A percentile compares a stretch with the other conserved stretches of the same genome.
These are phyloP conservation scores for Alternaria ventricosa DNA, from an alignment of 2,329 filamentous ascomycete genomes.

Conservation along the genomic window DNA sequence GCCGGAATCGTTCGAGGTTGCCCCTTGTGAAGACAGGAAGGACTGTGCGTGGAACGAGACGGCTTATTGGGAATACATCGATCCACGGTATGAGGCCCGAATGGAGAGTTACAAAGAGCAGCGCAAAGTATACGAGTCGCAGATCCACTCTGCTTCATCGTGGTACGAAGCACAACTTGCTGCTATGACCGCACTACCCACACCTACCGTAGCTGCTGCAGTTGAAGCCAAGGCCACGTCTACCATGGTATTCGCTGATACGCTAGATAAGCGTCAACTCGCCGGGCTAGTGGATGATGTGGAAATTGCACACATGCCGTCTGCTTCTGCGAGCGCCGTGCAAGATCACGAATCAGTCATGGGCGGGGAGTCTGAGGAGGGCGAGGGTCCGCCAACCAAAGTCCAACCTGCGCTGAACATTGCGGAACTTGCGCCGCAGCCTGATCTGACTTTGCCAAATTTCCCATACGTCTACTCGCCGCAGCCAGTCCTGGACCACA, in stretches of 20 bases:
- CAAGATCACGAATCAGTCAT: constrained; percentile 21
- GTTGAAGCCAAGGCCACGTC: constrained; percentile 22
- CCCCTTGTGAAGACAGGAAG: constrained; percentile 54
- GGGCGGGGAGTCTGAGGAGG: constrained; percentile 27
- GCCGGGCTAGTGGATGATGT: constrained; percentile 32
- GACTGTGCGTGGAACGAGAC: constrained; percentile 56
- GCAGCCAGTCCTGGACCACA: constrained; percentile 36
- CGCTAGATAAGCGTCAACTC: constrained; percentile 36
- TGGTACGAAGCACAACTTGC: constrained; percentile 38
- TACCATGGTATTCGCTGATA: constrained; percentile 27
- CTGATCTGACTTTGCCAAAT: constrained; percentile 29
- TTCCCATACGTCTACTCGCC: constrained; percentile 44
- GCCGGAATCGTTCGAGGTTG: constrained; percentile 64
- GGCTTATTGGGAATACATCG: constrained; percentile 50
- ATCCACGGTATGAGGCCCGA: constrained; percentile 41
- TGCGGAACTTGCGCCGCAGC: constrained; percentile 15
- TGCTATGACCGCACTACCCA: constrained; percentile 31
- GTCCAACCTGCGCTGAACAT: constrained; percentile 22
- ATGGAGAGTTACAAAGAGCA: constrained; percentile 34
- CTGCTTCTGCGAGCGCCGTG: constrained; percentile 4
- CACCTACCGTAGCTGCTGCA: constrained; percentile 8
- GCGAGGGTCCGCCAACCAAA: constrained; percentile 30
- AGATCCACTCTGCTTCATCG: constrained; percentile 41
- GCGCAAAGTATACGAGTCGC: constrained; percentile 45
- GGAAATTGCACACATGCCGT: constrained; percentile 19